Conservation (phyloP, 352 stramenopile species). For the Pythium aphanidermatum region DNA sequence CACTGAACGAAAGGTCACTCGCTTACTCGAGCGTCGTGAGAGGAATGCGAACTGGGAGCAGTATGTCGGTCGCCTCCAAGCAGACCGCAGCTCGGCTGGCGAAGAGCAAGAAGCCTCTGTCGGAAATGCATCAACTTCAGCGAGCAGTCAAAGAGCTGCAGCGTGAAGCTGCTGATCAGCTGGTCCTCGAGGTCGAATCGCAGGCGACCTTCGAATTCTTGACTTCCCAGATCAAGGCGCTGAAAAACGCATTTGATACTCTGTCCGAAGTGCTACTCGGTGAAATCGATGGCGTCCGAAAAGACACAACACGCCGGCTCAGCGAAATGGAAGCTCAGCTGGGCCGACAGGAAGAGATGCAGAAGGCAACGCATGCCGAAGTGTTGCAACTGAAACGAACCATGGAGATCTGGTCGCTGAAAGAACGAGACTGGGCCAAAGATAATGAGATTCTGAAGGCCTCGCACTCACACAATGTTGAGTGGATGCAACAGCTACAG, state of each 20-base stretch:
- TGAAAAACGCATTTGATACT: slow-evolving; percentile 73
- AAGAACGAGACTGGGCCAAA: slow-evolving; percentile 82
- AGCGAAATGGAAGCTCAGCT: slow-evolving; percentile 55
- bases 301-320: slow-evolving; percentile 58
- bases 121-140: slow-evolving; percentile 77
- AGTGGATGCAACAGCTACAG: slow-evolving; percentile 86
- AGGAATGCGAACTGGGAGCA: not conserved
- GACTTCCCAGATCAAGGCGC: slow-evolving; percentile 63
- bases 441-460: slow-evolving; percentile 83
- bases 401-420: slow-evolving; percentile 73
- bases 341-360: slow-evolving; percentile 44
- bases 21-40: not conserved
- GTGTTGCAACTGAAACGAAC: slow-evolving; percentile 70
- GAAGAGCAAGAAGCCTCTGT: slow-evolving; percentile 77
- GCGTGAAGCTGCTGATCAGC: slow-evolving; percentile 62
- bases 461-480: slow-evolving; percentile 73
- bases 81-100: slow-evolving; percentile 54
- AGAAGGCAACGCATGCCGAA: slow-evolving; percentile 56
- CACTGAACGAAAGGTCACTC: slow-evolving; percentile 5
- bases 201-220: slow-evolving; percentile 82
- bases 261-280: slow-evolving; percentile 73
- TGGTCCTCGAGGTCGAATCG: slow-evolving; percentile 71
- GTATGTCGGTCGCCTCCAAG: slow-evolving; percentile 42
- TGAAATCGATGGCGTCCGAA: slow-evolving; percentile 62
- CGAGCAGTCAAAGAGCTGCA: slow-evolving; percentile 72